These are phyloP conservation scores for Pichia nanzhaoensis DNA, from an alignment of 805 yeast species.

Conservation along the genomic window DNA sequence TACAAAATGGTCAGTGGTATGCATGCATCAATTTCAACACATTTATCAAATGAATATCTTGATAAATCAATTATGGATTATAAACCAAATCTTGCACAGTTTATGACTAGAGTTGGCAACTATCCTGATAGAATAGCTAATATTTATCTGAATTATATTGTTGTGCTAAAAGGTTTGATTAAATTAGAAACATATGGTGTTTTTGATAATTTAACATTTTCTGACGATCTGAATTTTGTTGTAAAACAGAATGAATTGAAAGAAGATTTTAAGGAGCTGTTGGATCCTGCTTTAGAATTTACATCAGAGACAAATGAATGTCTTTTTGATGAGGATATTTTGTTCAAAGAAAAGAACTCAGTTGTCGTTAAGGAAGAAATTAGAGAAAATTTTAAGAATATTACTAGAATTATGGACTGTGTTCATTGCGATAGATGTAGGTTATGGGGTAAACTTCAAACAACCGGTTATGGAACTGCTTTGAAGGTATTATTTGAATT, in stretches of 20 bases:
- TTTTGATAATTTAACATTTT: conserved; percentile 23
- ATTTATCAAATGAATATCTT: conserved; percentile 76
- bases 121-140: conserved; percentile 85
- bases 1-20: conserved; percentile 84
- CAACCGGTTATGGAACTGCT: conserved; percentile 97
- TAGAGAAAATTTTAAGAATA: conserved; percentile 77
- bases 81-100: conserved; percentile 75
- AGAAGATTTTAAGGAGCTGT: conserved; percentile 28
- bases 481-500: conserved; percentile 82
- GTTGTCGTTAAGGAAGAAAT: conserved; percentile 76
- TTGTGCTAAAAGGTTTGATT: conserved; percentile 73
- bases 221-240: conserved; percentile 25
- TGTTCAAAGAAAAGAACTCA: conserved; percentile 40
- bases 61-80: conserved; percentile 66
- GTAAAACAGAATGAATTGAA: conserved; percentile 24
- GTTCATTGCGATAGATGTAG: conserved; percentile 98
- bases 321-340: conserved; percentile 39
- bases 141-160: conserved; percentile 86
- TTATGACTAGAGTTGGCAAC: conserved; percentile 85
- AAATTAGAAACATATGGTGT: conserved; percentile 38
- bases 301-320: conserved; percentile 19
- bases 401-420: conserved; percentile 92
- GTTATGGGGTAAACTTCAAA: conserved; percentile 96
- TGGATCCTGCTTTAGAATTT: conserved; percentile 24
- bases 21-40: conserved; percentile 94